Evolutionary conservation across 495 filamentous ascomycete genomes (phyloP), one percentile per base, ranked within the genome.

Genomic region (Pseudomonodictys pantanalensis): DNA sequence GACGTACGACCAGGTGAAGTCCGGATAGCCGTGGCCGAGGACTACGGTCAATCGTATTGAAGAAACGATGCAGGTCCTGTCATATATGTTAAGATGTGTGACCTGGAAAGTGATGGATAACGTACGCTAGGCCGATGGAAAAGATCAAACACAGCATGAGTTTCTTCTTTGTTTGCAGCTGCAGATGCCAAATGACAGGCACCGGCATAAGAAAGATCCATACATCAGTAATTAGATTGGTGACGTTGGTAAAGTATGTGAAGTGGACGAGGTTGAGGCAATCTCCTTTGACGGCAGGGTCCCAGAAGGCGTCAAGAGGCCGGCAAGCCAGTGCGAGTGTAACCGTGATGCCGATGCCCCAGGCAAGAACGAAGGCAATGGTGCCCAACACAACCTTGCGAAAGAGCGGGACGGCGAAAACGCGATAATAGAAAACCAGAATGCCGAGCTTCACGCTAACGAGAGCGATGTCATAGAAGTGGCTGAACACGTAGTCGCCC

Each of bases 181-280:
- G 76, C 9, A 84, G 66, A 10, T 75, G 65, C 33, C 73, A 77
- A 35, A 86, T 74, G 0, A 80, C 69, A 1, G 79, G 80, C 74
- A 86, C 80, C 4, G 83, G 83, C 26, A 85, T 50, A 2, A 77
- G 48, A 3, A 84, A 75, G 12, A 86, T 77, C 24, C 78, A 69
- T n/a, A 84, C 29, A 63, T 86, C 82, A 17, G 77, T 80, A n/a
- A 62, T 39, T 0, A 66, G 52, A 39, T 62, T 67, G 22, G 56
- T 56, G 30, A 66, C 59, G 58, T 66, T 66, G n/a, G 64, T 66
- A 18, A 62, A 62, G 41, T 62, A 62, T 7, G 58, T 62, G 28
- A 62, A 66, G 32, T 28, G 58, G 11, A 48, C 48, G 8, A 58
- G 46, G 30, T 66, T 24, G 15, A 62, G 30, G 48, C 64, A 66